Evolutionary conservation across 805 yeast species (phyloP).

Genomic region (Isabelozyma gotoi): DNA sequence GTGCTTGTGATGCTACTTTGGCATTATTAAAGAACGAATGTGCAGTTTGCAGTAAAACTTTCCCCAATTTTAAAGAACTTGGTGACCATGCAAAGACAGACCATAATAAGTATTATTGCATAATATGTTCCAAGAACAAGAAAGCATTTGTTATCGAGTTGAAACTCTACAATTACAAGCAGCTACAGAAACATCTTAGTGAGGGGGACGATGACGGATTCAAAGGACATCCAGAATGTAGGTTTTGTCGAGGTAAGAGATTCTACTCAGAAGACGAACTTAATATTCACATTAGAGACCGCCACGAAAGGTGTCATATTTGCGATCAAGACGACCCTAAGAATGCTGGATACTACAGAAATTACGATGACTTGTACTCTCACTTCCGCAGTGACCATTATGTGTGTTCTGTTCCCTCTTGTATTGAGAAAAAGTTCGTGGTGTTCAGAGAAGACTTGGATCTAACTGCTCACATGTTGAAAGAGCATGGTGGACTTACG

Average conservation of each 20-base stretch:
- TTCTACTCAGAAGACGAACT: constrained; percentile 90
- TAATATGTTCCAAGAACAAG: constrained; percentile 74
- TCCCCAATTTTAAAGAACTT: constrained; percentile 53
- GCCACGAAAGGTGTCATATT: constrained; percentile 85
- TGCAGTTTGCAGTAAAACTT: constrained; percentile 45
- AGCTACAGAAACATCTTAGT: constrained; percentile 66
- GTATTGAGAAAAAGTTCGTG: constrained; percentile 87
- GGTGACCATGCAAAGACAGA: constrained; percentile 61
- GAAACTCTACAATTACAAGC: constrained; percentile 56
- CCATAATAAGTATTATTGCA: constrained; percentile 69
- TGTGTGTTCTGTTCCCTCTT: constrained; percentile 71
- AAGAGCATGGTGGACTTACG: constrained; percentile 68
- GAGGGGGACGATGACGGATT: constrained; percentile 79
- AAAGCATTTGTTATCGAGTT: constrained; percentile 76
- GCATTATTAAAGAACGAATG: constrained; percentile 57
- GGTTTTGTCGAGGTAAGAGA: constrained; percentile 68
- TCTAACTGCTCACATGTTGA: constrained; percentile 81
- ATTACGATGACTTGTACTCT: constrained; percentile 69
- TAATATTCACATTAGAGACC: constrained; percentile 73
- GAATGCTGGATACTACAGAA: constrained; percentile 57
- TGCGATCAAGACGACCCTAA: constrained; percentile 78
- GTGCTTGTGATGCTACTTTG: constrained; percentile 49
- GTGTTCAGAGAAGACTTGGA: constrained; percentile 88
- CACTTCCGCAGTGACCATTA: constrained; percentile 79
- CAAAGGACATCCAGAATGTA: constrained; percentile 86